Percentiles rank a stretch among this genome's conserved stretches.
Evolutionary conservation across 257 asterid species (phyloP).

Genomic region (Solanum tarapatanum): DNA sequence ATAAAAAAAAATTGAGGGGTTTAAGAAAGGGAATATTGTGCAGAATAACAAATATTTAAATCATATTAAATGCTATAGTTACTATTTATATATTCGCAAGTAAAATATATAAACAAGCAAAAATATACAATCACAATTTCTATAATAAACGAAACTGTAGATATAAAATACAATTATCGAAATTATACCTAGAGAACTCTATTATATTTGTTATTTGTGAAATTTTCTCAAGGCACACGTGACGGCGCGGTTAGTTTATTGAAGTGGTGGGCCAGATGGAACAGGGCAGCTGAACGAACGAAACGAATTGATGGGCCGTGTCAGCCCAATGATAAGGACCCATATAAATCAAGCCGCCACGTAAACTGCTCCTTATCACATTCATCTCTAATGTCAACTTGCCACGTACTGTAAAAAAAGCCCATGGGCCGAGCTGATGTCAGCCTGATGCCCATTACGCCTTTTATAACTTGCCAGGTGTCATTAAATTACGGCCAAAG

Average conservation of each 20-base stretch:
- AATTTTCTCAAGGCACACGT: background rate
- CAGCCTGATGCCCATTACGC: conserved; percentile 1
- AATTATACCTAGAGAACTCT: too few species aligned
- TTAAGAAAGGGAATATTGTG: too few species aligned
- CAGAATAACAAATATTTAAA: too few species aligned
- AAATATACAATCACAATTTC: accelerated
- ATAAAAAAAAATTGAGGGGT: too few species aligned
- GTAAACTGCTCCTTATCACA: conserved; percentile 2
- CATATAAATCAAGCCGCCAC: conserved; percentile 13
- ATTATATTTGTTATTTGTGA: too few species aligned
- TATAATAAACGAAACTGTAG: accelerated
- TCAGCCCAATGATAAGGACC: background rate
- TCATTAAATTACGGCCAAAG: background rate
- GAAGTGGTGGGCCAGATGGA: background rate
- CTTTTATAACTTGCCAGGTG: background rate
- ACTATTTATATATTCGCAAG: too few species aligned
- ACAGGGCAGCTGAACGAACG: background rate
- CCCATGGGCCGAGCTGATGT: background rate
- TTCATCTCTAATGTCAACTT: background rate
- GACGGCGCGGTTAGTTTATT: background rate
- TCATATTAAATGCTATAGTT: too few species aligned
- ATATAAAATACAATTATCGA: accelerated
- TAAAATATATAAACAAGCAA: too few species aligned
- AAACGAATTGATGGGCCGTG: background rate
- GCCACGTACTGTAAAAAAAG: background rate